These are phyloP conservation scores for Zarea fungicola DNA, from an alignment of 2,329 filamentous ascomycete genomes.

Conservation along the genomic window DNA sequence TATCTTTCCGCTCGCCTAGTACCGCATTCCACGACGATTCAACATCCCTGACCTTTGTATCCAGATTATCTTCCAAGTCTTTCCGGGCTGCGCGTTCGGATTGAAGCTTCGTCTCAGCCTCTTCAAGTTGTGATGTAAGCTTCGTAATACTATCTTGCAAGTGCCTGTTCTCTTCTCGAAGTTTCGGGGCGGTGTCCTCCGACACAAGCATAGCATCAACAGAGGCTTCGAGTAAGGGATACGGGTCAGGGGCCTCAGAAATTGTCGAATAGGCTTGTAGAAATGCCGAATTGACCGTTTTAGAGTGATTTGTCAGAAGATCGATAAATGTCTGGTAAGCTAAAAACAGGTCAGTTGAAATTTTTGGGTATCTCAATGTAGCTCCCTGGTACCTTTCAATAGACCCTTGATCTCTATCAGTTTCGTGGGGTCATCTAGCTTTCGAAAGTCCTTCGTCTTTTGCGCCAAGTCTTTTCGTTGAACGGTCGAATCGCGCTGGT, in stretches of 20 bases:
- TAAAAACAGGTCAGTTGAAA: conserved; percentile 30
- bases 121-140: conserved; percentile 76
- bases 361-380: neutral
- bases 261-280: conserved; percentile 87
- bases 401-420: conserved; percentile 82
- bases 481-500: conserved; percentile 91
- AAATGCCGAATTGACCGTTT: conserved; percentile 88
- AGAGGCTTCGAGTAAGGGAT: conserved; percentile 90
- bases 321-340: conserved; percentile 98
- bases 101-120: conserved; percentile 74
- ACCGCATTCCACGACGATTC: conserved; percentile 88
- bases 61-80: conserved; percentile 70
- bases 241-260: conserved; percentile 93
- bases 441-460: conserved; percentile 97
- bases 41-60: conserved; percentile 79
- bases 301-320: conserved; percentile 90
- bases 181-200: conserved; percentile 85
- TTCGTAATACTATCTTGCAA: conserved; percentile 73
- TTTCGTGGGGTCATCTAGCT: conserved; percentile 84
- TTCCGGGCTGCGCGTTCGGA: conserved; percentile 68
- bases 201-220: conserved; percentile 89
- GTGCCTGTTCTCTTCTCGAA: conserved; percentile 82
- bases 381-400: conserved; percentile 61
- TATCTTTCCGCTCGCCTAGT: conserved; percentile 87
- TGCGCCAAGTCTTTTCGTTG: conserved; percentile 97